Base-by-base conservation (phyloP, 2,329 filamentous ascomycete genomes). In the Aaosphaeria arxii region DNA sequence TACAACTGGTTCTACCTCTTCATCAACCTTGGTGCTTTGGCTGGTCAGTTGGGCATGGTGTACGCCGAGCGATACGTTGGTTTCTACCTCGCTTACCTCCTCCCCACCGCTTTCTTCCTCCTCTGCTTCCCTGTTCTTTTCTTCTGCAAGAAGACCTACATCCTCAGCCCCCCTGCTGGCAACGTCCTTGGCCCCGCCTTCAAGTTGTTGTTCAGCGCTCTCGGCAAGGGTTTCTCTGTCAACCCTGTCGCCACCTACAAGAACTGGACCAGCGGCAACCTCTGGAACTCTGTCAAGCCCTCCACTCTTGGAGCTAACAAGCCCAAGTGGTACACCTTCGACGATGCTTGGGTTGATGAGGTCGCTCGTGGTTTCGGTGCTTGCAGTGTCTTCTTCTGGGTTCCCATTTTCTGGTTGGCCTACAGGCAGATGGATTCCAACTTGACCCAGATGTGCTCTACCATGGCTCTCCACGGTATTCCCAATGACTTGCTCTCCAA, bases 401-500 rank as follows among this genome's bases (percentile, higher is more conserved):
- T 84, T 53, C 87, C 87, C 30, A 48, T 66, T 0, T 65, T 62
- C 49, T 65, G 59, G 59, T 45, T 64, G 0, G 52, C 53, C 2
- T 58, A 53, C 45, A 79, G 78, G 45, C 85, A 88, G 57, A 83
- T 87, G 71, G 82, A 79, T 17, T 80, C 76, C 63, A 88, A 85
- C 70, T 80, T 86, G 47, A 81, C 84, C 55, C 84, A 84, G 5
- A 87, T 90, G 71, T 85, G 84, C 17, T 77, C 78, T 9, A 83
- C 83, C 42, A 83, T 89, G 86, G 67, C 80, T 43, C 79, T 85
- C 3, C 77, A 86, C 59, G 84, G 84, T 9, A 80, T 88, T 1
- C 88, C 88, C 57, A 91, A 91, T 74, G 88, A 91, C 61, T 75
- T 91, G 46, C 81, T 91, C 59, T 79, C 85, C 62, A 91, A 90